Evolutionary conservation across 2,329 filamentous ascomycete species (phyloP), one percentile per base, ranked within the genome.

Genomic region (Colletotrichum sp.): DNA sequence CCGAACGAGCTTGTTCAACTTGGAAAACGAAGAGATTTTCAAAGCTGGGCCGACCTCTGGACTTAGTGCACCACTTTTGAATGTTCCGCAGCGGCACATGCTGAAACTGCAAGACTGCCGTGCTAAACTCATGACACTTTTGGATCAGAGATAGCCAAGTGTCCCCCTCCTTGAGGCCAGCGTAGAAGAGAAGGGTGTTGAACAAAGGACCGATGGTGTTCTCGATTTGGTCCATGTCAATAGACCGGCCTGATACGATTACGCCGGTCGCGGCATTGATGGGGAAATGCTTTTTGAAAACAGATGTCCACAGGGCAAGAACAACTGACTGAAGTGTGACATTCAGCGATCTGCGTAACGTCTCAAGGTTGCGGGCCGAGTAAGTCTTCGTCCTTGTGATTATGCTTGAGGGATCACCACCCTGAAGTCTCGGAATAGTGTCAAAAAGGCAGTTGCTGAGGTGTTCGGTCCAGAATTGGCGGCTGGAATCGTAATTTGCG

Each of bases 1-100:
- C n/a, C 16, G 65, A 24, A 3, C 16, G 26, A 34, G 70, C 18
- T 5, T 82, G 77, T n/a, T 80, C 81, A 44, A 89, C 88, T 80
- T 98, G 94, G 81, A 96, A 98, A 0, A 95, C 94, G 79, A 98
- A 98, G 2, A 98, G 86, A 0, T 89, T 93, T 75, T 98, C 94
- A 81, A 98, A 98, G 4, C 96, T 84, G 0, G 90, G 87, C 57
- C 90, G 86, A 5, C 89, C 89, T 6, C 87, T 86, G 0, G 71
- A 76, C 32, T 68, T 75, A 2, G 66, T n/a, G 78, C 92, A 93
- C 93, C 95, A 98, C 82, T 95, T 98, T 80, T 94, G 92, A 39
- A 98, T 93, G 62, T 95, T 91, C 26, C 95, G 91, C 12, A 98
- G 87, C 0, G 96, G 90, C 0, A 95, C 95, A 79, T 96, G 94